Evolutionary conservation across 306 rosid species (phyloP), one percentile per base, ranked within the genome.

Genomic region (Trifolium repens): DNA sequence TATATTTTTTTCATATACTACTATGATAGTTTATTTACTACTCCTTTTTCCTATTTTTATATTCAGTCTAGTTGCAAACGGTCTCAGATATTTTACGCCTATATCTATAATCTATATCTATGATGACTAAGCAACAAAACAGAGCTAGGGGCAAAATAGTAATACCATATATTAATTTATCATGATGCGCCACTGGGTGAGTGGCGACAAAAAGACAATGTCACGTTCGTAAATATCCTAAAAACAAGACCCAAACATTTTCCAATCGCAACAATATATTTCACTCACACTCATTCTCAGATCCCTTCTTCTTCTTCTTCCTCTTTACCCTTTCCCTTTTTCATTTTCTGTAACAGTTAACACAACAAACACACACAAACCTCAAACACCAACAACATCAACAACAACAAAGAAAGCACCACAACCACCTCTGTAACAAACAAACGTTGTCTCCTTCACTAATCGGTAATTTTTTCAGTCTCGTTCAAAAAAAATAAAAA

Each of bases 181-280:
- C 2, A 55, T 22, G 2, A 55, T 26, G 15, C 30, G 15, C 32
- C 34, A 58, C 16, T 19, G 2, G 14, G 15, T 9, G 14, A 55
- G 59, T 9, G 34, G 14, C 63, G 37, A 58, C 15, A 37, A 58
- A 58, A 12, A 11, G 4, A 58, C 39, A 30, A 59, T 59, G 42
- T 30, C 66, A 60, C 42, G 42, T 61, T 61, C 43, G 67, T 61
- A 61, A 61, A 61, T 61, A 61, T 61, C 67, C 12, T 32, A 0
- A 61, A 61, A 30, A 30, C 1, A 0, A 61, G 43, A 1, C 67
- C 43, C 2, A 61, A 60, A 60, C 22, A 14, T 15, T 32, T 32
- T 32, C 0, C 35, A 12, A 1, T 49, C 2, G 0, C 55, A 49
- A 7, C 58, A 52, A 52, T 15, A 52, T 52, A 46, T n/a, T 61